These are phyloP conservation scores for Herpetomonas tarakana DNA, from an alignment of 208 protist genomes.

Conservation along the genomic window DNA sequence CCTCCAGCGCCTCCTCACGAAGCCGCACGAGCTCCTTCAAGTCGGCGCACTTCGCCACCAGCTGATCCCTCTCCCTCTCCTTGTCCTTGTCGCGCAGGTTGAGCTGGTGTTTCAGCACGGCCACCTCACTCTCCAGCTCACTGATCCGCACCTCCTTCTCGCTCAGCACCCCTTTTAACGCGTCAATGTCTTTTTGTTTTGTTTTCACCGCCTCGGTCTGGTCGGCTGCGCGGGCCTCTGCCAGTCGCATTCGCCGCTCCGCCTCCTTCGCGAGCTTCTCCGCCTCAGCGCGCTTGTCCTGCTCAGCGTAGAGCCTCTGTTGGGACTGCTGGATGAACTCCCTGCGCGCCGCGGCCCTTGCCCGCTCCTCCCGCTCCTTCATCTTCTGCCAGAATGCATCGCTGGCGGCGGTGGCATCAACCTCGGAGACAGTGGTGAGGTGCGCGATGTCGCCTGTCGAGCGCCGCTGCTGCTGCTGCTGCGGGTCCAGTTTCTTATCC, in stretches of 20 bases:
- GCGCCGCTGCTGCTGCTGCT: too few relatives aligned
- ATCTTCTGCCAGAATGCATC: slow-evolving; percentile 27
- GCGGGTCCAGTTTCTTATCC: not conserved
- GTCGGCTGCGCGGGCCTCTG: slow-evolving; percentile 6
- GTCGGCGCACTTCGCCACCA: slow-evolving; percentile 6
- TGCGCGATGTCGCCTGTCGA: not conserved
- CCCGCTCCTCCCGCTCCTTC: slow-evolving; percentile 27
- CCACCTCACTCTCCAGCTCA: slow-evolving; percentile 18
- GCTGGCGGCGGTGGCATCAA: slow-evolving; percentile 2
- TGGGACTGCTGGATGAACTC: slow-evolving; percentile 29
- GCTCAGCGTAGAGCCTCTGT: slow-evolving; percentile 21
- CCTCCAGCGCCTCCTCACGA: slow-evolving; percentile 15
- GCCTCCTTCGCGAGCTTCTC: slow-evolving; percentile 12
- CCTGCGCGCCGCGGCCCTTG: slow-evolving; percentile 21
- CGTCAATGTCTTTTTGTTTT: slow-evolving; percentile 10
- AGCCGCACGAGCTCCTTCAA: slow-evolving; percentile 7
- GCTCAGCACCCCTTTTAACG: slow-evolving; percentile 18
- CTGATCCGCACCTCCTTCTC: slow-evolving; percentile 17
- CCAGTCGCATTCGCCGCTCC: not conserved
- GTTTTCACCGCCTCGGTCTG: slow-evolving; percentile 12
- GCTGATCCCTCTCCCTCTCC: not conserved
- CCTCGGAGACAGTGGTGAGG: not conserved
- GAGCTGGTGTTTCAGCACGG: slow-evolving; percentile 16
- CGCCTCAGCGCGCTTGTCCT: slow-evolving; percentile 18
- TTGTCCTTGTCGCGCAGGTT: not conserved